Evolutionary conservation across 345 rosid species (phyloP), one percentile per base, ranked within the genome.

Genomic region (Bruguiera gymnorhiza): DNA sequence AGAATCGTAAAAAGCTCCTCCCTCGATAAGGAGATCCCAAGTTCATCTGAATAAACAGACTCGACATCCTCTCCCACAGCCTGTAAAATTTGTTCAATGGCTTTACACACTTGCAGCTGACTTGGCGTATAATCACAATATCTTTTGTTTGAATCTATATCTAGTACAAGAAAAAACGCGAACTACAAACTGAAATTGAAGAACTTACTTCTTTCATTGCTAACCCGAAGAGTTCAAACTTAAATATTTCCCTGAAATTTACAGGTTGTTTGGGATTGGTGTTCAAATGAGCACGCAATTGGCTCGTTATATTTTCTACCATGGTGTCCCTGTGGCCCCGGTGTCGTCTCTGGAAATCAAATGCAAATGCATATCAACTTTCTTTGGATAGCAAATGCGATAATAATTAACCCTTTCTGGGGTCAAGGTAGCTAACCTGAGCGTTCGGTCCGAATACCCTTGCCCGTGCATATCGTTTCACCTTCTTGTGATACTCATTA

Each of bases 161-260:
- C 36, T 6, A 37, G 8, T 23, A 21, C 1, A 7, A 39, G 27
- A 43, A 60, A 20, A 19, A 63, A 26, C 56, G 18, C 24, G 23
- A 58, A 60, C 21, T 43, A 52, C 51, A 10, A 43, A 43, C 48
- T 11, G 48, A 43, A 43, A 43, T 11, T 11, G 16, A 11, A 43
- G 15, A 43, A 11, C 48, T 13, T 11, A 43, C 48, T 43, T 43
- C 86, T 67, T 84, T 95, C 79, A 95, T 32, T 6, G 89, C 69
- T 21, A 92, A 21, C 60, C 85, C 88, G 32, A 90, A 91, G 68
- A 92, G 97, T 75, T 86, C 92, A 64, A 76, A 72, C 81, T 86
- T 88, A 27, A 92, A 92, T 71, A 88, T 81, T 68, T 83, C 76
- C 73, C 89, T 87, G 84, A 95, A 95, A 75, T 95, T 80, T 55